Evolutionary conservation across 768 basidiomycete species (phyloP).

Genomic region (Podaxis sp.): DNA sequence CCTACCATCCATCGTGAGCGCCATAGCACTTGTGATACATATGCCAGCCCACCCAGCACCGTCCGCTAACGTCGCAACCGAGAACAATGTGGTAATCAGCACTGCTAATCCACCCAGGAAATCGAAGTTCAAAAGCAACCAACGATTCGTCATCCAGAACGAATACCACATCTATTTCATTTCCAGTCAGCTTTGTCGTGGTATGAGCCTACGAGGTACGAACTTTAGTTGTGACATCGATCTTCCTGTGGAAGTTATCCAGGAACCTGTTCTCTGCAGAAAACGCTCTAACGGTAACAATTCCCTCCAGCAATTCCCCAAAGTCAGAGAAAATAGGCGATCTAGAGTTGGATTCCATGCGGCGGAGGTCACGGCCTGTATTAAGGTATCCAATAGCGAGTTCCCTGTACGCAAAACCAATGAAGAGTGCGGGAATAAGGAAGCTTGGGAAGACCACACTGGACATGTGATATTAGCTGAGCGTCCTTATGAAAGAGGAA

Average conservation of each 20-base stretch:
- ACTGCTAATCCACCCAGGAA: constrained; percentile 68
- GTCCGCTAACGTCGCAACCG: constrained; percentile 59
- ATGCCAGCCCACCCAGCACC: constrained; percentile 66
- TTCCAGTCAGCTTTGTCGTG: neutral
- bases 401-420: constrained; percentile 72
- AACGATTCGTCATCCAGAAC: no score
- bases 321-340: constrained; percentile 86
- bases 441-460: constrained; percentile 81
- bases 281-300: constrained; percentile 93
- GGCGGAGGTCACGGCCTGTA: constrained; percentile 79
- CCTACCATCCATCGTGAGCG: constrained; percentile 44
- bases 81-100: no score
- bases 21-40: no score
- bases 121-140: constrained; percentile 84
- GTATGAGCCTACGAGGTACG: neutral
- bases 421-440: constrained; percentile 72
- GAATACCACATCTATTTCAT: constrained; percentile 73
- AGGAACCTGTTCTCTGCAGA: constrained; percentile 79
- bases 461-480: neutral
- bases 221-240: constrained; percentile 79
- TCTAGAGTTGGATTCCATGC: constrained; percentile 88
- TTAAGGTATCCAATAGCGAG: constrained; percentile 73
- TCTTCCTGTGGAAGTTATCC: constrained; percentile 66
- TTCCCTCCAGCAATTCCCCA: constrained; percentile 80
- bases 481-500: no score